A percentile compares a stretch with the other conserved stretches of the same genome.
phyloP scores from a whole-genome alignment of 345 rosid genomes.

The Cardamine resedifolia region DNA sequence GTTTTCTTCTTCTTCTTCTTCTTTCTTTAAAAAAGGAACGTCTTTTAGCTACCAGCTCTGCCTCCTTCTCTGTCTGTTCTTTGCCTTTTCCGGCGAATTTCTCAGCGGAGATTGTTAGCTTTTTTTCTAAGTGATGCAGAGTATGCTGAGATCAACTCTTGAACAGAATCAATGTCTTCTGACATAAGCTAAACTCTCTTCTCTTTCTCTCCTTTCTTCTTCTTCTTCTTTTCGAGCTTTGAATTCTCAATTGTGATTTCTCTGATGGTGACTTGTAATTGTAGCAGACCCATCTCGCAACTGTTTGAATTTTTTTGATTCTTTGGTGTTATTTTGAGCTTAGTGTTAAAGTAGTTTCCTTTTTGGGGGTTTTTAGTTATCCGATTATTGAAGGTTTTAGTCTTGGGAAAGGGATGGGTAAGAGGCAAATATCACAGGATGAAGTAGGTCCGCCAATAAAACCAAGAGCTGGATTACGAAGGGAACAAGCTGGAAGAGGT shows the following conservation, averaged over 20 bases:
- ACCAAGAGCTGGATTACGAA: conserved; percentile 79
- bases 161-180: conserved; percentile 68
- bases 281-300: conserved; percentile 31
- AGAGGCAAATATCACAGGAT: conserved; percentile 65
- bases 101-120: conserved; percentile 24
- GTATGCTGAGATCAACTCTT: conserved; percentile 22
- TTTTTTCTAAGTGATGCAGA: conserved; percentile 27
- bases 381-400: neutral
- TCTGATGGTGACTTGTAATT: conserved; percentile 26
- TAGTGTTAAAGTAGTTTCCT: conserved; percentile 22
- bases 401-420: conserved; percentile 66
- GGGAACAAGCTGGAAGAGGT: conserved; percentile 96
- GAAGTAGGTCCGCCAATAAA: conserved; percentile 88
- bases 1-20: conserved; percentile 12
- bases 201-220: conserved; percentile 15
- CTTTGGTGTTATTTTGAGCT: conserved; percentile 19
- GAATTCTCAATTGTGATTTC: neutral
- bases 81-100: conserved; percentile 25
- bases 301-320: conserved; percentile 25
- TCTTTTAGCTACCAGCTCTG: conserved; percentile 27
- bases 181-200: conserved; percentile 66
- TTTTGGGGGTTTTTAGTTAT: neutral
- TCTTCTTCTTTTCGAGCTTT: neutral
- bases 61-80: neutral
- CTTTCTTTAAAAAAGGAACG: conserved; percentile 27